A percentile compares a stretch with the other conserved stretches of the same genome.
phyloP scores from a whole-genome alignment of 2,329 filamentous ascomycete genomes.

The Colletotrichum sp. region DNA sequence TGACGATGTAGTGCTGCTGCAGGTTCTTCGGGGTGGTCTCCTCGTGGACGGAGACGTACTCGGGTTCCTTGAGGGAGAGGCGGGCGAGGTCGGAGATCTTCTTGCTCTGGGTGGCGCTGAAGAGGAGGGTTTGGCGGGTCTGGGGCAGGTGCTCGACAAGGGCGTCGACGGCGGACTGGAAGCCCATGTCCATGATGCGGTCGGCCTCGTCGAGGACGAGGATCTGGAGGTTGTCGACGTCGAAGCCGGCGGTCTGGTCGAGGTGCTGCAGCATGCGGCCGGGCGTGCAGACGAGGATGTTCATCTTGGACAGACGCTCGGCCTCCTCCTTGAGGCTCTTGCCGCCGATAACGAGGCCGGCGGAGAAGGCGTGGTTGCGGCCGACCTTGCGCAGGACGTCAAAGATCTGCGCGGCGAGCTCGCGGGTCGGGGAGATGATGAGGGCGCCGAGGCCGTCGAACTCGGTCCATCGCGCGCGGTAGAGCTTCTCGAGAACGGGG shows the following conservation, averaged over 20 bases:
- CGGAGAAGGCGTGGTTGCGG: slow-evolving; percentile 86
- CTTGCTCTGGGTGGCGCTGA: slow-evolving; percentile 95
- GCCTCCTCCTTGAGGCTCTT: slow-evolving; percentile 89
- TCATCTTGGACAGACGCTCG: slow-evolving; percentile 87
- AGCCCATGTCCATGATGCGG: slow-evolving; percentile 97
- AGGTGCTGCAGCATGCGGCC: slow-evolving; percentile 95
- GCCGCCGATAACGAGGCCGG: slow-evolving; percentile 91
- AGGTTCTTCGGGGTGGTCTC: slow-evolving; percentile 83
- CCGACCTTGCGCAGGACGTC: slow-evolving; percentile 92
- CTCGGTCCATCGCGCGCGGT: slow-evolving; percentile 87
- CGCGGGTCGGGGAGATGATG: slow-evolving; percentile 91
- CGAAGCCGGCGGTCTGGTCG: slow-evolving; percentile 89
- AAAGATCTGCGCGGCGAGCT: slow-evolving; percentile 96
- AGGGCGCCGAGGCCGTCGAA: slow-evolving; percentile 90
- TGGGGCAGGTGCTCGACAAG: slow-evolving; percentile 90
- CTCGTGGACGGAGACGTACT: slow-evolving; percentile 95
- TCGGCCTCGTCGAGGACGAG: slow-evolving; percentile 96
- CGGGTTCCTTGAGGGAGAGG: slow-evolving; percentile 85
- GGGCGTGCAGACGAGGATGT: slow-evolving; percentile 94
- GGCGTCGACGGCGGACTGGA: slow-evolving; percentile 87
- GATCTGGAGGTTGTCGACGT: slow-evolving; percentile 89
- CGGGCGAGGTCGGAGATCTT: slow-evolving; percentile 91
- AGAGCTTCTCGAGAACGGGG: slow-evolving; percentile 90
- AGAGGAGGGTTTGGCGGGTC: slow-evolving; percentile 87
- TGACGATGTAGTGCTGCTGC: slow-evolving; percentile 90